Evolutionary conservation across 1,284 basidiomycete species (phyloP), one percentile per base, ranked within the genome.

Genomic region (Moesziomyces aphidis): DNA sequence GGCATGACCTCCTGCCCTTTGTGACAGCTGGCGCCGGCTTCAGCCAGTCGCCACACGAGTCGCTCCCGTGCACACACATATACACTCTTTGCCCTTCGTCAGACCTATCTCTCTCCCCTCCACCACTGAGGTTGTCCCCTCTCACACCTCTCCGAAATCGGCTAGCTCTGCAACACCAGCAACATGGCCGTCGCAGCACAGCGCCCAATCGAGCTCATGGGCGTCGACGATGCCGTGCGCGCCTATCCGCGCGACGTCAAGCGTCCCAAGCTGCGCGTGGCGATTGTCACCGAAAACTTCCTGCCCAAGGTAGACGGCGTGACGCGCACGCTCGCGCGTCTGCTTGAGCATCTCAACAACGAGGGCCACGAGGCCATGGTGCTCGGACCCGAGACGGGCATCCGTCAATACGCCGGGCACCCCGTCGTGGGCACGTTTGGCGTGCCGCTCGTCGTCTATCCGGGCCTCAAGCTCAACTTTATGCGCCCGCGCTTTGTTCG

Each of bases 401-500:
- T 89, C 78, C 65, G 66, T 15, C 72, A 74, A 51, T 89, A 89
- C 76, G 87, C 87, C 5, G 87, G 87, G 0, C 88, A 89, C 60
- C 87, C 88, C 3, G 85, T 89, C 0, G 87, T 88, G 7, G 88
- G 88, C 9, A 89, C 89, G 0, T 84, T 86, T n/a, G 88, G 88
- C 17, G 84, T 89, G 7, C 88, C 88, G 0, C 83, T 89, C 4
- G 79, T 89, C 39, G 83, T 89, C 46, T 89, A 89, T 67, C 88
- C 88, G 0, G 88, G 88, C 0, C 85, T 89, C 50, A 88, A 88
- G 81, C 86, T 89, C 75, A 89, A 89, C 82, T 89, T 89, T 71
- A 85, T 88, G 50, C 86, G 88, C 1, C 88, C 88, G 1, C 86
- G 86, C 46, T 89, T 89, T 76, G 79, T 89, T 55, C 81, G 85